Conservation (phyloP, 2,329 filamentous ascomycete genomes). For the Falciphora oryzae region DNA sequence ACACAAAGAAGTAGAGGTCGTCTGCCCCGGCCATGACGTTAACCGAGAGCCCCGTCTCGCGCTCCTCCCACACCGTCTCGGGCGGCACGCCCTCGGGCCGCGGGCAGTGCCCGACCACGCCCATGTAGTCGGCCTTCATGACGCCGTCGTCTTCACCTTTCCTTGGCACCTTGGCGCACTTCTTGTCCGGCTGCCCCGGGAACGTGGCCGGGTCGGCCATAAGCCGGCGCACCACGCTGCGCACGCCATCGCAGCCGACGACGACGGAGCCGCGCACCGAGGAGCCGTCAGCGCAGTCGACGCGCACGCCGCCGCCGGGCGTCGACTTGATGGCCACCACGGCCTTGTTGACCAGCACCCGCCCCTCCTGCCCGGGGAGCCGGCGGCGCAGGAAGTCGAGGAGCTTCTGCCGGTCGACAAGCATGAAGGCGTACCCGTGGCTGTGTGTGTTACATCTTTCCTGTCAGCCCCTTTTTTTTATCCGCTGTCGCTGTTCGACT, state of each 20-base stretch:
- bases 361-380: constrained; percentile 16
- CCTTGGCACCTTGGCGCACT: background rate
- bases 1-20: constrained; percentile 13
- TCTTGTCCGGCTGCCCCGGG: background rate
- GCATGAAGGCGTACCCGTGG: constrained; percentile 20
- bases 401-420: constrained; percentile 18
- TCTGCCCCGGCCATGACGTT: constrained; percentile 9
- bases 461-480: background rate
- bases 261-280: constrained; percentile 20
- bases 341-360: constrained; percentile 16
- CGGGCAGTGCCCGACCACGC: constrained; percentile 14
- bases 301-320: constrained; percentile 15
- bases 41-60: constrained; percentile 8
- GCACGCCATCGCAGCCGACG: constrained; percentile 21
- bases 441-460: constrained; percentile 9
- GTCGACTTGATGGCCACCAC: constrained; percentile 16
- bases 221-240: constrained; percentile 19
- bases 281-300: constrained; percentile 19
- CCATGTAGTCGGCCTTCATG: constrained; percentile 15
- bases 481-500: too few species aligned
- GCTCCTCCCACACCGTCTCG: constrained; percentile 11
- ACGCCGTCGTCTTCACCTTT: constrained; percentile 10
- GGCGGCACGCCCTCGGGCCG: constrained; percentile 9
- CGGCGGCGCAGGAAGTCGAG: constrained; percentile 17
- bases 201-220: constrained; percentile 14